Base-by-base conservation (phyloP, 306 rosid genomes). In the Macrotyloma uniflorum region DNA sequence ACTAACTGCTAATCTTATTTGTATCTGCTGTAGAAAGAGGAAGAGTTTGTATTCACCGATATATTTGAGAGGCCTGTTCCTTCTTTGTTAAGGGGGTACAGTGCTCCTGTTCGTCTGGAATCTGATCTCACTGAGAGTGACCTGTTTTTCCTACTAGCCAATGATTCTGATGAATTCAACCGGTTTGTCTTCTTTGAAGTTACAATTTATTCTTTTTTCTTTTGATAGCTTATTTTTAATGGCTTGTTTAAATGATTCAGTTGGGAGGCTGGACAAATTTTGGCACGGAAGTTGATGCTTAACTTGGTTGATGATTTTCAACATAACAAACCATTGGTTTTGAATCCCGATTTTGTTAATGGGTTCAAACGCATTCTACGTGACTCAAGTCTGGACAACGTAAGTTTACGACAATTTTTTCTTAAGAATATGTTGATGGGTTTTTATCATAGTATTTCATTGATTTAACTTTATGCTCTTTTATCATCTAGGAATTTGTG, bases 181-280 rank as follows among this genome's bases (percentile, higher is more conserved):
- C 91, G 99, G 99, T 96, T 67, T 72, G 98, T 88, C 66, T 83
- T 84, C 75, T 82, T 58, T 24, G 32, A 46, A 74, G 53, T 71
- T 77, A 55, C 54, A 28, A 43, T 75, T 54, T 80, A 3, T 69
- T 76, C 15, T 55, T 61, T n/a, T 67, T 26, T 76, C 2, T 24
- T 26, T 79, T 70, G 66, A 51, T 47, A 36, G 51, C 18, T 65
- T 77, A 40, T 63, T 53, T 81, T 85, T 50, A 59, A 78, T 74
- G 28, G 64, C 65, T 79, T 72, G 50, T 79, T 55, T 54, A 50
- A 77, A 63, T 85, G 72, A 43, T 84, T 71, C 80, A 96, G 99
- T 70, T 96, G 99, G 99, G 99, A 96, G 85, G 99, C 99, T 28
- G 99, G 99, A 65, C 99, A 96, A 85, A 83, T 87, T 71, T 85